Base-by-base conservation (phyloP, 2,329 filamentous ascomycete species). In the Cercospora zeae-maydis region DNA sequence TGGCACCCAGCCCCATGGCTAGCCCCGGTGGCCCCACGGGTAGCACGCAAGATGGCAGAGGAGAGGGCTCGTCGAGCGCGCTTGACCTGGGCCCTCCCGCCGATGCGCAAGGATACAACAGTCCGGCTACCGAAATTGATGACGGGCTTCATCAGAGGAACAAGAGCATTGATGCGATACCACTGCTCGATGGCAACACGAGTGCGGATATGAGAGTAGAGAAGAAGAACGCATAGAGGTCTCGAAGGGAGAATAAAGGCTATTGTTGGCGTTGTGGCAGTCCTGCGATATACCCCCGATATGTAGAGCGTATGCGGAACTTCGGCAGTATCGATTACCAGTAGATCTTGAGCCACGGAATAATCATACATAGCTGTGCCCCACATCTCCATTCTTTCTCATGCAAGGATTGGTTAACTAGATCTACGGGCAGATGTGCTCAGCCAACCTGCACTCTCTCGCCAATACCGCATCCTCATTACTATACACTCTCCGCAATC, bases 71-170 rank as follows among this genome's bases (percentile, higher is more conserved):
- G 36, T 68, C 68, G 13, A 70, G 63, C 16, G 72, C 72, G 36
- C 36, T 75, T 42, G 73, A 75, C 63, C 58, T 75, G 33, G 73
- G 73, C 13, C 70, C 73, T 11, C 61, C 70, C 5, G 71, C 71
- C 10, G 65, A 65, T 33, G 58, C 49, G 19, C 58, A 61, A 21
- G 58, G 49, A 10, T 49, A 55, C 39, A 61, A 55, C 37, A 56
- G 24, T 55, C 51, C 59, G 11, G 31, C 30, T n/a, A 61, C 59
- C 11, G 59, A 61, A n/a, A 27, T 56, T 16, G 52, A 56, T 36
- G 51, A 61, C 19, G 59, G 37, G 11, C n/a, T 31, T 30, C 59
- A 61, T 56, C 42, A 49, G 51, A 45, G 52, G 31, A 56, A 39
- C 16, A 47, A 55, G 24, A 55, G 51, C 21, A 31, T 56, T 11